phyloP scores from a whole-genome alignment of 2,329 filamentous ascomycete species.

The Penicillium sclerotiorum region DNA sequence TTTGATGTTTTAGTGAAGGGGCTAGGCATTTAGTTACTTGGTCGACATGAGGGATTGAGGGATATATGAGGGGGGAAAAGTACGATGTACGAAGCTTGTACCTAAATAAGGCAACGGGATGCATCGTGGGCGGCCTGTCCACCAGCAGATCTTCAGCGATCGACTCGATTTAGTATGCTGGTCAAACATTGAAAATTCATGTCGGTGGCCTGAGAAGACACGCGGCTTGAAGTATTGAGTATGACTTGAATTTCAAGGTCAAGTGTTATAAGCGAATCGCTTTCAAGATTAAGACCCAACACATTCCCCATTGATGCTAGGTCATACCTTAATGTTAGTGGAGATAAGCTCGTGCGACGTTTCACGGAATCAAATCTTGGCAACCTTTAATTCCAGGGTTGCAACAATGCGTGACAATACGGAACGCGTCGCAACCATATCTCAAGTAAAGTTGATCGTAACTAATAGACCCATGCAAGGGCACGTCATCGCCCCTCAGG shows the following conservation, averaged over 20 bases:
- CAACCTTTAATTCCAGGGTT: constrained; percentile 36
- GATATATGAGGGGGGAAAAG: no score
- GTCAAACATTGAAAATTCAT: no score
- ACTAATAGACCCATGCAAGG: constrained; percentile 16
- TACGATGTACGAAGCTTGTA: not conserved
- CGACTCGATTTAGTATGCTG: not conserved
- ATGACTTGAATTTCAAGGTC: no score
- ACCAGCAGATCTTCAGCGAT: not conserved
- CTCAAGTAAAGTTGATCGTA: constrained; percentile 9
- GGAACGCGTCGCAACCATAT: constrained; percentile 18
- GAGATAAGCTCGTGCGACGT: constrained; percentile 43
- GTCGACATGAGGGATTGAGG: no score
- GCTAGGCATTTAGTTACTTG: not conserved
- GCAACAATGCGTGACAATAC: constrained; percentile 29
- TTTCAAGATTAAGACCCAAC: not conserved
- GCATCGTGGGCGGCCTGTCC: not conserved
- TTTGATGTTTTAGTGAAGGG: not conserved
- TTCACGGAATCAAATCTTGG: constrained; percentile 34
- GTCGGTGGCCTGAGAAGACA: no score
- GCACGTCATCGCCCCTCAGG: constrained; percentile 21
- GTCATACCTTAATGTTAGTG: constrained; percentile 36
- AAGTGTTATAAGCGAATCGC: no score
- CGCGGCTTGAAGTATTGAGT: no score
- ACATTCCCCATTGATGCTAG: constrained; percentile 18
- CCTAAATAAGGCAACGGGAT: not conserved